Percentiles rank a stretch among this genome's conserved stretches.
Evolutionary conservation across 495 filamentous ascomycete species (phyloP).

Genomic region (Penicillium herquei): DNA sequence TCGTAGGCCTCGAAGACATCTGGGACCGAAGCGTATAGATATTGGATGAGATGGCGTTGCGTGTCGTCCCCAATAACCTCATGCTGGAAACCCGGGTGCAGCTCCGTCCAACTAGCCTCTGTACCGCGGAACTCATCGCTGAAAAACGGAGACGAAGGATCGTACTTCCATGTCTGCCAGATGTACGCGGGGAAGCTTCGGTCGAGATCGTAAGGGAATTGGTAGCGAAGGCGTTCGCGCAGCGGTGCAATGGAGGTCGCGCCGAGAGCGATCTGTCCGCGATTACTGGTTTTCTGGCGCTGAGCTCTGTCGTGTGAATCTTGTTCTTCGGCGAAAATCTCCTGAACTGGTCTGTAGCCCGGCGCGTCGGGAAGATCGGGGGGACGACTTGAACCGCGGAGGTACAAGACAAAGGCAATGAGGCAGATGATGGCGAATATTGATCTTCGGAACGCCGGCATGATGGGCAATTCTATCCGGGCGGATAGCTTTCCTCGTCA

Average conservation of each 20-base stretch:
- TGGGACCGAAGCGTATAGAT: constrained; percentile 84
- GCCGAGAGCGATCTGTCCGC: constrained; percentile 37
- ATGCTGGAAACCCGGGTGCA: constrained; percentile 89
- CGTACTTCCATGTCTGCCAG: constrained; percentile 98
- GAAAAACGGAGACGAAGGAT: constrained; percentile 78
- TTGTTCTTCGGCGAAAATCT: constrained; percentile 24
- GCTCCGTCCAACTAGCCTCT: constrained; percentile 88
- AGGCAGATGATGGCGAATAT: constrained; percentile 66
- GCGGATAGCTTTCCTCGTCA: neutral
- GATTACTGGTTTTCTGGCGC: constrained; percentile 19
- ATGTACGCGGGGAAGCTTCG: constrained; percentile 93
- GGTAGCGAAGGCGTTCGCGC: constrained; percentile 81
- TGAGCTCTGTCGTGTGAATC: constrained; percentile 4
- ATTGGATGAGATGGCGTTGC: constrained; percentile 73
- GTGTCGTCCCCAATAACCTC: constrained; percentile 93
- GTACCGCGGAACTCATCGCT: constrained; percentile 66
- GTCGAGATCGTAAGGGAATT: constrained; percentile 89
- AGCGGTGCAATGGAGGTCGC: constrained; percentile 51
- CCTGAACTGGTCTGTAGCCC: constrained; percentile 21
- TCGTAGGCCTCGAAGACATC: constrained; percentile 92
- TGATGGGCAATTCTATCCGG: constrained; percentile 23
- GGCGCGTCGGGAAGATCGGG: constrained; percentile 25
- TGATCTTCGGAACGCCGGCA: constrained; percentile 72
- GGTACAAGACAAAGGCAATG: constrained; percentile 66
- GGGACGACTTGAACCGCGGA: constrained; percentile 63